Evolutionary conservation across 2,329 filamentous ascomycete genomes (phyloP), one percentile per base, ranked within the genome.

Genomic region (Annulohypoxylon truncatum): DNA sequence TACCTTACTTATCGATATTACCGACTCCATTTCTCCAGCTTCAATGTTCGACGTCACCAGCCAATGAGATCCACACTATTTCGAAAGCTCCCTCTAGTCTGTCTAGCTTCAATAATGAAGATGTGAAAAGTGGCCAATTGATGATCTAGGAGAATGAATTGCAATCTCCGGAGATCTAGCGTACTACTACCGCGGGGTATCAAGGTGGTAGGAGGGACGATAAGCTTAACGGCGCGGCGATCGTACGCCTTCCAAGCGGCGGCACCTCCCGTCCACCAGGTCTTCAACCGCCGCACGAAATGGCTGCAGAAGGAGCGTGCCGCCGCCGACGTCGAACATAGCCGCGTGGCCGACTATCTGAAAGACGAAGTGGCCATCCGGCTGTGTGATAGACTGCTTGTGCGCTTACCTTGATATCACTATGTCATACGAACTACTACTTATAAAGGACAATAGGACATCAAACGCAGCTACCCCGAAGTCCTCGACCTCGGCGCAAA

Each of bases 401-500:
- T 75, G 92, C 7, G 52, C n/a, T 28, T 15, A 15, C 29, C 18
- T 31, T 5, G n/a, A n/a, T n/a, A n/a, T n/a, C n/a, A n/a, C n/a
- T n/a, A n/a, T n/a, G n/a, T n/a, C n/a, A n/a, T n/a, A n/a, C n/a
- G n/a, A n/a, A n/a, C n/a, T n/a, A n/a, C 8, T n/a, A 4, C n/a
- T 8, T 24, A 8, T 26, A 33, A n/a, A n/a, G n/a, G n/a, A n/a
- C n/a, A n/a, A 15, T 26, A 75, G 72, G 94, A 98, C 77, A 96
- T 99, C 82, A 97, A 97, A 74, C 92, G 96, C 29, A 85, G 89
- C 61, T 97, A 97, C 74, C 88, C 91, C 46, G 86, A 88, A 70
- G 93, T 94, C 22, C 91, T 99, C 66, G 96, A 99, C 79, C 89
- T 97, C 29, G 96, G 96, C 67, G 95, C 96, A 67, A 97, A 98